Base-by-base conservation (phyloP, 164 flowering plant genomes). In the Magnolia kwangsiensis region DNA sequence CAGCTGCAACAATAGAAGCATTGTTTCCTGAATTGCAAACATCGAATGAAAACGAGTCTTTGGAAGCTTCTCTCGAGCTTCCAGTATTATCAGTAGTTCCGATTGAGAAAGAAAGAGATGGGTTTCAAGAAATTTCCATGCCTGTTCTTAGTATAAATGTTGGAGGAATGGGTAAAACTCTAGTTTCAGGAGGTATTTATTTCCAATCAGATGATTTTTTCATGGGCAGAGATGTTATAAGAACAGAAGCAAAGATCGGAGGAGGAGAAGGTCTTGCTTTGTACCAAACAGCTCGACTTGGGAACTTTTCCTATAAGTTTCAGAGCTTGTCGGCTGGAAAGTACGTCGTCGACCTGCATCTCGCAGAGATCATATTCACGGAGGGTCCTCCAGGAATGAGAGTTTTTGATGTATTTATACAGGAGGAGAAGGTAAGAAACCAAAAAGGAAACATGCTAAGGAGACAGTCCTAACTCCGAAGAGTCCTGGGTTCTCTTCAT, bases 11-110 rank as follows among this genome's bases (percentile, higher is more conserved):
- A 21, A 63, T 75, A 29, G 77, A 85, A 9, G 55, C 82, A 63
- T 67, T 76, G 21, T 83, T 77, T 50, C 80, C 75, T 14, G 78
- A 77, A 37, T 55, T 67, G 75, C 79, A 78, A 79, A 75, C 80
- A 3, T 75, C 75, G 1, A 67, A 79, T 2, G 76, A 72, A 49
- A 81, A 78, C 63, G 74, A 72, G 68, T 68, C 76, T 51, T 72
- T 80, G 20, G 89, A 85, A 71, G 84, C 87, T 77, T 88, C 92
- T 20, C 85, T 93, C n/a, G 93, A 91, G 86, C 93, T 91, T 59
- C 75, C 65, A 51, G 80, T 78, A 24, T 72, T 75, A 29, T 77
- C 76, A 20, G 31, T 55, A 7, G 16, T 31, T n/a, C 78, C 81
- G 72, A 84, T 71, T 7, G 63, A 50, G 58, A 19, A 18, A 31